Base-by-base conservation (phyloP, 2,329 filamentous ascomycete species). In the Cytospora leucostoma region DNA sequence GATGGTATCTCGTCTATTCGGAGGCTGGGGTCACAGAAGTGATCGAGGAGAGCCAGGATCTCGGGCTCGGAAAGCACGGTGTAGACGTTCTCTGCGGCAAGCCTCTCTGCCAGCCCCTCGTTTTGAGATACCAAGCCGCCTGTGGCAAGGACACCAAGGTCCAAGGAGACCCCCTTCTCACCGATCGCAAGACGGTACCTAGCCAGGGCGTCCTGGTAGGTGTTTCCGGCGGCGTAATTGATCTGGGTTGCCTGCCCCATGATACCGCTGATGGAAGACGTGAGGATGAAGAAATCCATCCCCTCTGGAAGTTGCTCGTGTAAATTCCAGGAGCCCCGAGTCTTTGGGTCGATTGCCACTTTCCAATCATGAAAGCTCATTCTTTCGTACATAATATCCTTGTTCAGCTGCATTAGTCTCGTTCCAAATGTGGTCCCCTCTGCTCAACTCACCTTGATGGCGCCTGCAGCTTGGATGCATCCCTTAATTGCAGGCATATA, bases 181-280 rank as follows among this genome's bases (percentile, higher is more conserved):
- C 49, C 49, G 10, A 12, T 21, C 1, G 19, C 1, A 10, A 32
- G 47, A 7, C 67, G 65, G 38, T 65, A 63, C 2, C 35, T 55
- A 13, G 63, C 65, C 7, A 68, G 61, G 2, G 68, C 64, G 52
- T 75, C 73, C n/a, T 72, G 63, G 66, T 69, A 74, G 7, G 69
- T 67, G 61, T 74, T 74, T 34, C 67, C 73, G 1, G 72, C 72
- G n/a, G 63, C 58, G 37, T 65, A 65, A 35, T 59, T 65, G 47
- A 33, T 12, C 54, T 65, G 63, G 2, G n/a, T 37, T 6, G n/a
- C 19, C 17, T 12, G 33, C 7, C 63, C 63, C 15, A 27, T 38
- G 15, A 61, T 47, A 27, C 54, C 33, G 49, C 21, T 17, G 2
- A 65, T 8, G 4, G 63, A 65, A 0, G 64, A 65, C 0, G 61